Percentiles rank a stretch among this genome's conserved stretches.
phyloP scores from a whole-genome alignment of 2,329 filamentous ascomycete species.

The Madurella mycetomatis region DNA sequence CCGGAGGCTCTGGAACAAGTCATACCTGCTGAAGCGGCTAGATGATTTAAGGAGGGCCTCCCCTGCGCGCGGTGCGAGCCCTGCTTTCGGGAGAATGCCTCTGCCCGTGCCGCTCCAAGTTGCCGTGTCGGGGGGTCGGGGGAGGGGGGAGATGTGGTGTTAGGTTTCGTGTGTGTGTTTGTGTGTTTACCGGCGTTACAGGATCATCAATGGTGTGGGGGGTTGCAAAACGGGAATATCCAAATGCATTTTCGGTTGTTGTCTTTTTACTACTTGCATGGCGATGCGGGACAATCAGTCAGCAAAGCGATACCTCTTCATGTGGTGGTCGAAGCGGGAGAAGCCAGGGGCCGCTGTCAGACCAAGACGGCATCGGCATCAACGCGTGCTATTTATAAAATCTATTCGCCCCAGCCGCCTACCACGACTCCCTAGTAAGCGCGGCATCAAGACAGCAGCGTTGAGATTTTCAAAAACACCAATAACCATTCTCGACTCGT shows the following conservation, averaged over 20 bases:
- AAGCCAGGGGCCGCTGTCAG: not conserved
- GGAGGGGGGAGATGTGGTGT: constrained; percentile 16
- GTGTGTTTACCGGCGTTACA: no score
- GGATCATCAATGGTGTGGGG: not conserved
- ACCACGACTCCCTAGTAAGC: not conserved
- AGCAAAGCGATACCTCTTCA: no score
- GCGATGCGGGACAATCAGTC: not conserved
- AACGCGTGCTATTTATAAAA: not conserved
- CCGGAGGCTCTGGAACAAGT: constrained; percentile 24
- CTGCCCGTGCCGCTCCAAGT: constrained; percentile 8
- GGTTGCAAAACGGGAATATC: not conserved
- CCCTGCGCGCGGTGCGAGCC: not conserved
- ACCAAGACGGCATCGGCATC: not conserved
- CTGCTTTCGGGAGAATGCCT: constrained; percentile 1
- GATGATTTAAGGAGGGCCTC: constrained; percentile 16
- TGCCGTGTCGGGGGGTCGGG: not conserved
- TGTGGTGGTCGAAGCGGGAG: not conserved
- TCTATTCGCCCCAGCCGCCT: not conserved
- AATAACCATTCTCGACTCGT: not conserved
- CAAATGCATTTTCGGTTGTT: not conserved
- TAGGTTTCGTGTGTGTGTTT: not conserved
- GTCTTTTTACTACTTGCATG: constrained; percentile 5
- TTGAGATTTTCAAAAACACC: not conserved
- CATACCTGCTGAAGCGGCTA: constrained; percentile 17
- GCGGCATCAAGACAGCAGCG: not conserved